Base-by-base conservation (phyloP, 2,329 filamentous ascomycete genomes). In the Cordyceps javanica region DNA sequence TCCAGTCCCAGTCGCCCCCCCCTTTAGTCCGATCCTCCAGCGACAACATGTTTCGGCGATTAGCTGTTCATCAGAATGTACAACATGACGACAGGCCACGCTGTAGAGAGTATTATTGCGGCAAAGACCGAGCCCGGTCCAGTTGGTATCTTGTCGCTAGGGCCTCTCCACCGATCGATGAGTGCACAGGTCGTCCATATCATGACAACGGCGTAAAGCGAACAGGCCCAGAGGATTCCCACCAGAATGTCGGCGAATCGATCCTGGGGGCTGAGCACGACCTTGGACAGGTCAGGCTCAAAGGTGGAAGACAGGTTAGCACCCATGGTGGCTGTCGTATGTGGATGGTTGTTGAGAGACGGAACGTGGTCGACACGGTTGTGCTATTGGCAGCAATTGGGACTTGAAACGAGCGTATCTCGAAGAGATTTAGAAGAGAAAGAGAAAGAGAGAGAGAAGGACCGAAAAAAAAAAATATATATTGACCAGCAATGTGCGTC, bases 141-240 rank as follows among this genome's bases (percentile, higher is more conserved):
- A 3, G 67, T 67, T 2, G 64, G 64, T 36, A 67, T 64, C 51
- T 71, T 70, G 48, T 74, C 71, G 57, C 67, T 62, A 11, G 69
- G 68, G 0, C 74, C 73, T 60, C 70, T 68, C 74, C 74, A 77
- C n/a, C 74, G 71, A 60, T 73, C 70, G 61, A 76, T 61, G 57
- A 77, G 68, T n/a, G 65, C 65, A 64, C 73, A 70, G 30, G 74
- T 73, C 59, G 68, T 73, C 62, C 70, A 75, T 63, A 77, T 72
- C 67, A 75, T 73, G 66, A 69, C 72, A 59, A 70, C 69, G 52
- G 55, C 66, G 65, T 76, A 75, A 38, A 74, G 59, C 5, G 67
- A 66, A 26, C 64, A 53, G 7, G 57, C 66, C 73, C 74, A 76
- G 60, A 70, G 62, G 49, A 70, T 53, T 50, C 61, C 69, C 59